Evolutionary conservation across 2,329 filamentous ascomycete species (phyloP), one percentile per base, ranked within the genome.

Genomic region (Aspergillus jensenii): DNA sequence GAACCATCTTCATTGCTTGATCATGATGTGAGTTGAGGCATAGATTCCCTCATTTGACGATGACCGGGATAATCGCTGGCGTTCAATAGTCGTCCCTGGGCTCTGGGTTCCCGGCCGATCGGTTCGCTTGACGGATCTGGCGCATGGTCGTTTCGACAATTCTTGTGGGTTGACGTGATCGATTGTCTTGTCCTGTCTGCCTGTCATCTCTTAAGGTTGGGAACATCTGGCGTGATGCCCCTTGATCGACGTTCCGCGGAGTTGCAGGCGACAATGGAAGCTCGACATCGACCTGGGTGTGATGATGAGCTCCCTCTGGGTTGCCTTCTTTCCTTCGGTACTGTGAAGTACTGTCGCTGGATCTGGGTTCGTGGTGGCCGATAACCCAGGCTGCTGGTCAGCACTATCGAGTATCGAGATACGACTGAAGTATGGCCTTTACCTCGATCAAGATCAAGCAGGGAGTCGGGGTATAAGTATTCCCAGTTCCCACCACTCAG

Each of bases 191-290:
- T 9, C 46, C 5, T 4, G 1, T 48, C 31, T 37, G 31, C 35
- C 33, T n/a, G 27, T 31, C 8, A 8, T 33, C 17, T 31, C 8
- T 31, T 31, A 33, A 41, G n/a, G 15, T 21, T n/a, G 6, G 39
- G 19, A 6, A 6, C 39, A 12, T 37, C 35, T 37, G 35, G 35
- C 23, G 15, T 31, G 14, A 27, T 43, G 5, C 40, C 31, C 25
- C n/a, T 27, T 19, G 50, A 52, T 52, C 39, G 50, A 23, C 50
- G 21, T 17, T 52, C 50, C 50, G 50, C 66, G 68, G 72, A 62
- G 17, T 35, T 44, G 17, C 23, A 52, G 25, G n/a, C 23, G 25
- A 21, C 21, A 3, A 1, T 21, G 21, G 21, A 21, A 21, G 21
- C 21, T 21, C 21, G 21, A 14, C 5, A 15, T 23, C n/a, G 15